Conservation (phyloP, 768 basidiomycete species). For the Amylocystis lapponica region DNA sequence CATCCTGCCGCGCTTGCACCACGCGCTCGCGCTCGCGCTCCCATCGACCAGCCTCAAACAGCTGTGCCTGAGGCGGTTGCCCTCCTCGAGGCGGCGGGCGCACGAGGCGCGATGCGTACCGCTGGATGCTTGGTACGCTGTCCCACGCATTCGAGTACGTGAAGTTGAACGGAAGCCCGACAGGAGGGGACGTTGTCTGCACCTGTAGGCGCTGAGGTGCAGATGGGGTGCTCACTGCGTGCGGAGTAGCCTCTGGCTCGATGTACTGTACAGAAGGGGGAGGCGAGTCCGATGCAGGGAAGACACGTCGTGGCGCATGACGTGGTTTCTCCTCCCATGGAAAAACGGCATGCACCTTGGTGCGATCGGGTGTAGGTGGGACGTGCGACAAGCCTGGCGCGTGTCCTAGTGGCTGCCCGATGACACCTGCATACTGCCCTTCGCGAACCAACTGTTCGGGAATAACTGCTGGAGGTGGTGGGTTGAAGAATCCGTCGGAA, state of each 20-base stretch:
- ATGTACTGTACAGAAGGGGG: slow-evolving; percentile 31
- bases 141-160: slow-evolving; percentile 86
- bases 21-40: slow-evolving; percentile 32
- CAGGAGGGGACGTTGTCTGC: slow-evolving; percentile 26
- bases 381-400: slow-evolving; percentile 23
- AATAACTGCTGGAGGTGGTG: slow-evolving; percentile 54
- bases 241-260: slow-evolving; percentile 11
- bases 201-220: not conserved
- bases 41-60: slow-evolving; percentile 7
- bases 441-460: slow-evolving; percentile 63
- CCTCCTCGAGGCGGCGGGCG: slow-evolving; percentile 39
- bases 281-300: slow-evolving; percentile 59
- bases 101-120: slow-evolving; percentile 59
- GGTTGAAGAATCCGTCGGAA: slow-evolving; percentile 52
- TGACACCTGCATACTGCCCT: slow-evolving; percentile 67
- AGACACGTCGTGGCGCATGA: slow-evolving; percentile 61
- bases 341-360: slow-evolving; percentile 75
- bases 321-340: slow-evolving; percentile 91
- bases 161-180: slow-evolving; percentile 51
- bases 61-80: slow-evolving; percentile 44
- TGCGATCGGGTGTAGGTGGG: slow-evolving; percentile 58
- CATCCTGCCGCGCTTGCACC: slow-evolving; percentile 56
- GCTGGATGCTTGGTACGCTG: slow-evolving; percentile 68
- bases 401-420: slow-evolving; percentile 39
- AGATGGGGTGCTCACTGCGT: not conserved